Evolutionary conservation across 768 basidiomycete genomes (phyloP).

Genomic region (Naganishia antarctica): DNA sequence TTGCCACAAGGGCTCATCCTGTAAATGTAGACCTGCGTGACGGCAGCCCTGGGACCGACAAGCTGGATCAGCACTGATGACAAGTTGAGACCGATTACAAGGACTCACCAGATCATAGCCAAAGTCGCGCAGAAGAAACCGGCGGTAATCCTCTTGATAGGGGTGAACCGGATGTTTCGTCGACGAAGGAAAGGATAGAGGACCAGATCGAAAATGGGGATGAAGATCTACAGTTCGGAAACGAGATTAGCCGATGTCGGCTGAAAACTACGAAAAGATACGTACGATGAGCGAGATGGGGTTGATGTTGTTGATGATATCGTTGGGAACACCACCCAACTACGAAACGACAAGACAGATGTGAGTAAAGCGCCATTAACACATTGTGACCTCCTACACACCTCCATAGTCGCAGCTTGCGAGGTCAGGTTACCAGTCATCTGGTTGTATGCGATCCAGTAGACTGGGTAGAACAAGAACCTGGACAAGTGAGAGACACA

Average conservation of each 20-base stretch:
- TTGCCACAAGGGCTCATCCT: slow-evolving; percentile 27
- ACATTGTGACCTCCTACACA: background rate
- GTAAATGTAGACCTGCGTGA: slow-evolving; percentile 29
- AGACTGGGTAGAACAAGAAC: slow-evolving; percentile 28
- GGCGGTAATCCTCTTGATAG: slow-evolving; percentile 31
- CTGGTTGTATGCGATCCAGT: slow-evolving; percentile 29
- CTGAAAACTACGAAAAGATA: background rate
- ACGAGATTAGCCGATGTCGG: too few relatives aligned
- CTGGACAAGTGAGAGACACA: background rate
- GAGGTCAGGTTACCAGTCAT: slow-evolving; percentile 29
- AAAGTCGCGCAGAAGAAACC: slow-evolving; percentile 32
- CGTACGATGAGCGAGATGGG: slow-evolving; percentile 27
- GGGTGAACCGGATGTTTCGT: slow-evolving; percentile 30
- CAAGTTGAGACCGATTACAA: background rate
- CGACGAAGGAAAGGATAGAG: slow-evolving; percentile 33
- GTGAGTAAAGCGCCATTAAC: background rate
- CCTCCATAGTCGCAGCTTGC: slow-evolving; percentile 26
- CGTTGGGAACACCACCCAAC: slow-evolving; percentile 37
- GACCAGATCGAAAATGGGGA: slow-evolving; percentile 33
- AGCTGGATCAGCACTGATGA: background rate
- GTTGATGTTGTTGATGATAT: slow-evolving; percentile 40
- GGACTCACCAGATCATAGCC: slow-evolving; percentile 31
- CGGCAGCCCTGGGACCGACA: slow-evolving; percentile 7
- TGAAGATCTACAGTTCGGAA: slow-evolving; percentile 18
- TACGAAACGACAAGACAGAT: slow-evolving; percentile 24